Conservation (phyloP, 345 rosid genomes). For the Draba incana region DNA sequence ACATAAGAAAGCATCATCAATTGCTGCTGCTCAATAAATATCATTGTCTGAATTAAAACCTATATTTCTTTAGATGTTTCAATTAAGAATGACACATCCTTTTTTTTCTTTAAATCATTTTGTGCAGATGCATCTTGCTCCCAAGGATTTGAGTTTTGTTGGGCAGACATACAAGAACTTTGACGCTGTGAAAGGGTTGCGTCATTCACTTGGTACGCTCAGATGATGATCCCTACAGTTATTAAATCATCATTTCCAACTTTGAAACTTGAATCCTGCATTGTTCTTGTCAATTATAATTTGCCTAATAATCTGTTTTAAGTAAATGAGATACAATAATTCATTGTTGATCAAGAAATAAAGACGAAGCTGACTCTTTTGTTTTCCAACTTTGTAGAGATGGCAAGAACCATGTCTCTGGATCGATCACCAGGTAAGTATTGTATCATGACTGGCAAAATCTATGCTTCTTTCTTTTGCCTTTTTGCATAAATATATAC, state of each 20-base stretch:
- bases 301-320: no score
- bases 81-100: constrained; percentile 16
- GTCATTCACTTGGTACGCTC: constrained; percentile 61
- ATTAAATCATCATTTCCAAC: constrained; percentile 21
- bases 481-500: constrained; percentile 7
- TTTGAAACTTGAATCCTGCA: neutral
- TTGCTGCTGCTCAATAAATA: neutral
- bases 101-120: constrained; percentile 28
- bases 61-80: neutral
- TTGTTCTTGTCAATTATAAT: constrained; percentile 1
- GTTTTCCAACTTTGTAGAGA: constrained; percentile 36
- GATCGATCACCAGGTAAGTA: constrained; percentile 41
- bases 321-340: no score
- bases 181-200: constrained; percentile 85
- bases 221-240: constrained; percentile 6
- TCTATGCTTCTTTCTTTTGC: constrained; percentile 5
- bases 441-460: constrained; percentile 1
- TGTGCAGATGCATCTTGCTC: constrained; percentile 69
- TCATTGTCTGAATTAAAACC: constrained; percentile 1
- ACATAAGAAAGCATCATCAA: constrained; percentile 23
- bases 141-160: constrained; percentile 93
- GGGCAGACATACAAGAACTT: constrained; percentile 97
- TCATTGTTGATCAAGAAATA: no score
- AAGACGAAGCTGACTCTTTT: constrained; percentile 29
- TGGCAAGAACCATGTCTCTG: constrained; percentile 46